Conservation (phyloP, 225 moss, liverwort and hornwort species). For the Lunularia cruciata region DNA sequence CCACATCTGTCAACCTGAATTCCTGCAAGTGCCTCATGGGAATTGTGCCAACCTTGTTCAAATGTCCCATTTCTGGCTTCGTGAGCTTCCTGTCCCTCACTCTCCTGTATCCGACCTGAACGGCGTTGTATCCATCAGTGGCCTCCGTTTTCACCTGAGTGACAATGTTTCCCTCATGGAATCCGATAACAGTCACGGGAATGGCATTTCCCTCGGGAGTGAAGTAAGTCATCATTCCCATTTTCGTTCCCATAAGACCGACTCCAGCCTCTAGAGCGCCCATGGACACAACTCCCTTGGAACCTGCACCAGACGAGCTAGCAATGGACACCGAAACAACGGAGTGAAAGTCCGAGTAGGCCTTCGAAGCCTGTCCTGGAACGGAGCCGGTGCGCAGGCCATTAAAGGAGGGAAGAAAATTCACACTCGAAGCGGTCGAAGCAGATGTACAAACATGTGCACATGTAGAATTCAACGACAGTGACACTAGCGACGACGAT, state of each 20-base stretch:
- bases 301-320: background rate
- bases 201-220: conserved; percentile 58
- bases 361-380: background rate
- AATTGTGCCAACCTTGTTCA: conserved; percentile 62
- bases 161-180: conserved; percentile 82
- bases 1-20: conserved; percentile 54
- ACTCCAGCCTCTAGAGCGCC: conserved; percentile 66
- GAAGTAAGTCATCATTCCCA: conserved; percentile 96
- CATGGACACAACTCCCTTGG: conserved; percentile 57
- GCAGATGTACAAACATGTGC: background rate
- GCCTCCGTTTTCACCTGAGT: conserved; percentile 82
- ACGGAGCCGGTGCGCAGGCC: conserved; percentile 22
- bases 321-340: conserved; percentile 11
- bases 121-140: conserved; percentile 70
- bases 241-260: conserved; percentile 89
- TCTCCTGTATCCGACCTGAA: conserved; percentile 81
- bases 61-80: conserved; percentile 75
- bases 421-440: background rate
- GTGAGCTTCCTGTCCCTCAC: conserved; percentile 78
- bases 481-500: conserved; percentile 5
- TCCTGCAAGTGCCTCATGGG: conserved; percentile 95
- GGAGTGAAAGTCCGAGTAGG: conserved; percentile 20
- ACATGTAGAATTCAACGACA: conserved; percentile 14
- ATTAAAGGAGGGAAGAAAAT: background rate
- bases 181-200: conserved; percentile 79